Conservation (phyloP, 306 rosid species). For the Castanea sativa region DNA sequence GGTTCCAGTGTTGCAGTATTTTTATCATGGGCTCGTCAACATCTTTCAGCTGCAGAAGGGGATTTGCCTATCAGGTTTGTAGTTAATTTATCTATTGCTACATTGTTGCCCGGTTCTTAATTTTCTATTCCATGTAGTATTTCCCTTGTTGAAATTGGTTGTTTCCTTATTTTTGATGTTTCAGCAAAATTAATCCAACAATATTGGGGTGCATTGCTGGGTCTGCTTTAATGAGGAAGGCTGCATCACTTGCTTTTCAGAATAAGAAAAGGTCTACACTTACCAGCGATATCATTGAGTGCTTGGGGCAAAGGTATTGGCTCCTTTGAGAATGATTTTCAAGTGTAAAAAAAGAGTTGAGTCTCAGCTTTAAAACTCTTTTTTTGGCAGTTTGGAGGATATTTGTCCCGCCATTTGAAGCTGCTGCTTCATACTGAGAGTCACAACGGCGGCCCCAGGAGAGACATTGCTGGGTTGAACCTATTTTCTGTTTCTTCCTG, state of each 20-base stretch:
- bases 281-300: conserved; percentile 82
- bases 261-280: conserved; percentile 86
- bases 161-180: conserved; percentile 16
- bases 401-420: conserved; percentile 55
- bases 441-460: background rate
- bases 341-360: background rate
- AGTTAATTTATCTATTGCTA: conserved; percentile 2
- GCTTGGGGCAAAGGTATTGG: conserved; percentile 76
- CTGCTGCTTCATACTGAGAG: background rate
- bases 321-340: conserved; percentile 4
- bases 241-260: conserved; percentile 80
- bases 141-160: conserved; percentile 1
- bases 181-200: conserved; percentile 64
- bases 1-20: conserved; percentile 74
- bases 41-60: conserved; percentile 25
- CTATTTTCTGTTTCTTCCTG: too few relatives aligned
- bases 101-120: background rate
- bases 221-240: conserved; percentile 76
- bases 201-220: conserved; percentile 85
- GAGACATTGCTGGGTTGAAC: background rate
- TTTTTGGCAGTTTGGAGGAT: conserved; percentile 65
- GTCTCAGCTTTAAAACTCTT: conserved; percentile 6
- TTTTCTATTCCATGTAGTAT: background rate
- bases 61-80: conserved; percentile 45
- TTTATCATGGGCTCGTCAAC: conserved; percentile 74